These are phyloP conservation scores for Fremontodendron californicum DNA, from an alignment of 345 rosid species.

Conservation along the genomic window DNA sequence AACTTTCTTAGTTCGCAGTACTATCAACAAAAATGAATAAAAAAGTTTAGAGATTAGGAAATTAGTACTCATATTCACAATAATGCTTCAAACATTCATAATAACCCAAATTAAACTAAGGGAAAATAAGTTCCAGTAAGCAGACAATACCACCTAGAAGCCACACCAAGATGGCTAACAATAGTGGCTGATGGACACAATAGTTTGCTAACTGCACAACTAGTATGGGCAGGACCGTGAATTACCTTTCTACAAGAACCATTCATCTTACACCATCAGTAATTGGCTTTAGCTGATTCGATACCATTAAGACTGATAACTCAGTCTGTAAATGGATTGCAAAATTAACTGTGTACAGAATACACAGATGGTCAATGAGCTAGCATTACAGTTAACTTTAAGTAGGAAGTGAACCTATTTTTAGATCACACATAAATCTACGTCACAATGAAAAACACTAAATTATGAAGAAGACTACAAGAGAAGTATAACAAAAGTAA, in stretches of 20 bases:
- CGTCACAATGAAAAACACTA: not conserved
- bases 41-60: not conserved
- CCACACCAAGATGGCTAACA: not conserved
- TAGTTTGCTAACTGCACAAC: not conserved
- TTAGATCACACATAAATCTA: not conserved
- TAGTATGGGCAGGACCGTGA: not conserved
- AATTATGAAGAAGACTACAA: not conserved
- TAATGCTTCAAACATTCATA: not conserved
- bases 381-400: not conserved
- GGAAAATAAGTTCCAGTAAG: not conserved
- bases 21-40: not conserved
- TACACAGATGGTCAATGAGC: conserved; percentile 10
- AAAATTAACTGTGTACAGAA: not conserved
- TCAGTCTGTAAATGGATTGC: not conserved
- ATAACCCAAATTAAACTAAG: not conserved
- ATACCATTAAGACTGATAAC: not conserved
- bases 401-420: not conserved
- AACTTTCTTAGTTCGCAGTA: not conserved
- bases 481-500: conserved; percentile 14
- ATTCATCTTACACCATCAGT: not conserved
- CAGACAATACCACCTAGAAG: not conserved
- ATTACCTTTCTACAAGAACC: conserved; percentile 2
- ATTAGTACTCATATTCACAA: not conserved
- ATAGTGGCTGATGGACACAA: not conserved
- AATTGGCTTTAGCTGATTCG: not conserved